Percentiles rank a stretch among this genome's conserved stretches.
These are phyloP conservation scores for Monoraphidium neglectum DNA, from an alignment of 139 green algal genomes.

Conservation along the genomic window DNA sequence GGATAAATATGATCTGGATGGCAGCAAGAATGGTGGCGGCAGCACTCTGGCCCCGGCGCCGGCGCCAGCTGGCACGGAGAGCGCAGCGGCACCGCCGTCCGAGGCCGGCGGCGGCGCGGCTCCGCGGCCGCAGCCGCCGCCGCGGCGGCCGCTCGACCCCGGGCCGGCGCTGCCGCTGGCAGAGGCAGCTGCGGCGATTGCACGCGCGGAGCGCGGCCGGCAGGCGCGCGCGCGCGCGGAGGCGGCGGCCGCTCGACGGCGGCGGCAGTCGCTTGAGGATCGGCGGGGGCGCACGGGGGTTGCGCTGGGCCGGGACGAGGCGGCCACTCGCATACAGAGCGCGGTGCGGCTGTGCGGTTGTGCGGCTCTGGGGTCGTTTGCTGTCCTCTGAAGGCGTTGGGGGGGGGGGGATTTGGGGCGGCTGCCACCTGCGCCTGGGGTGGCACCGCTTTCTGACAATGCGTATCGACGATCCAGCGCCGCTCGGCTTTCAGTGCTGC, in stretches of 20 bases:
- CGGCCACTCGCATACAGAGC: slow-evolving; percentile 74
- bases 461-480: too few relatives aligned
- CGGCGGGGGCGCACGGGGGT: slow-evolving; percentile 47
- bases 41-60: too few relatives aligned
- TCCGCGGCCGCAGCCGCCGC: neutral
- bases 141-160: slow-evolving; percentile 11
- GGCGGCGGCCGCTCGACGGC: slow-evolving; percentile 51
- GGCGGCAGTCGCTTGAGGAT: slow-evolving; percentile 65
- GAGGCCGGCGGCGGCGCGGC: neutral
- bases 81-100: neutral
- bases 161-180: slow-evolving; percentile 55
- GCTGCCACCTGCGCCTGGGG: too few relatives aligned
- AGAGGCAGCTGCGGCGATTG: slow-evolving; percentile 70
- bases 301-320: slow-evolving; percentile 62
- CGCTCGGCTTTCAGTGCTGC: too few relatives aligned
- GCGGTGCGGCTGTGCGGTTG: slow-evolving; percentile 61
- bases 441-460: too few relatives aligned
- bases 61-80: too few relatives aligned
- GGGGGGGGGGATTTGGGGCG: too few relatives aligned
- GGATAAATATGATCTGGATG: slow-evolving; percentile 78
- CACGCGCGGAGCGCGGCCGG: slow-evolving; percentile 72
- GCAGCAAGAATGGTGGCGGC: slow-evolving; percentile 1
- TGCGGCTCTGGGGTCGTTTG: neutral
- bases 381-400: too few relatives aligned
- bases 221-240: slow-evolving; percentile 57